Base-by-base conservation (phyloP, 2,329 filamentous ascomycete genomes). In the Aspergillus pseudotamarii region DNA sequence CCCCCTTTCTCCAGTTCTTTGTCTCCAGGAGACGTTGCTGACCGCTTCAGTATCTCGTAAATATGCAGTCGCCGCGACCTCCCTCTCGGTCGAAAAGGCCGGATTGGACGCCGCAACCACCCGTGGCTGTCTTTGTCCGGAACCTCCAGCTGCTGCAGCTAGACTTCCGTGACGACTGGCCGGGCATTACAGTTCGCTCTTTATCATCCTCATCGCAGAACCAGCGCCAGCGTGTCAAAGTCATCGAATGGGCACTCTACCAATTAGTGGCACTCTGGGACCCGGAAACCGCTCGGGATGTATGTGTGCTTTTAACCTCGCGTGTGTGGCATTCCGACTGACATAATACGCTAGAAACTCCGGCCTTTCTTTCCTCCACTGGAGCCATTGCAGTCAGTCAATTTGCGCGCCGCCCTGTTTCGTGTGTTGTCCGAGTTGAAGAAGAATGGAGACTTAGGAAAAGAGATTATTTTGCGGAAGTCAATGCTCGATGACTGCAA, bases 401-500 rank as follows among this genome's bases (percentile, higher is more conserved):
- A 96, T 75, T 86, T 99, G 8, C 92, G 95, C 57, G 89, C 92
- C 36, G 93, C 92, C 10, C 84, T 97, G 10, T 91, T 94, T 71
- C 88, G 93, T 76, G 88, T 86, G 68, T 86, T 99, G 59, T 91
- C 94, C 66, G 89, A 92, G 58, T 83, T 93, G 64, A 98, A 98
- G 82, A 96, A 96, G 81, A 92, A 88, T 79, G 94, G 93, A 34
- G 82, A 90, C 0, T 82, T 98, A 10, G 92, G 93, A 3, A 85
- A 92, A 57, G 93, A 97, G 72, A 86, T 87, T 0, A 86, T 96
- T 0, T 80, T 98, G 36, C 88, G 95, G 58, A 97, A 97, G 81
- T 96, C 93, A 0, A 97, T 97, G 92, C 83, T 99, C 58, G 95
- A 99, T 74, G 94, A 99, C 71, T 99, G 95, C 80, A 94, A 91